Evolutionary conservation across 1,284 basidiomycete genomes (phyloP).

Genomic region (Malassezia sp.): DNA sequence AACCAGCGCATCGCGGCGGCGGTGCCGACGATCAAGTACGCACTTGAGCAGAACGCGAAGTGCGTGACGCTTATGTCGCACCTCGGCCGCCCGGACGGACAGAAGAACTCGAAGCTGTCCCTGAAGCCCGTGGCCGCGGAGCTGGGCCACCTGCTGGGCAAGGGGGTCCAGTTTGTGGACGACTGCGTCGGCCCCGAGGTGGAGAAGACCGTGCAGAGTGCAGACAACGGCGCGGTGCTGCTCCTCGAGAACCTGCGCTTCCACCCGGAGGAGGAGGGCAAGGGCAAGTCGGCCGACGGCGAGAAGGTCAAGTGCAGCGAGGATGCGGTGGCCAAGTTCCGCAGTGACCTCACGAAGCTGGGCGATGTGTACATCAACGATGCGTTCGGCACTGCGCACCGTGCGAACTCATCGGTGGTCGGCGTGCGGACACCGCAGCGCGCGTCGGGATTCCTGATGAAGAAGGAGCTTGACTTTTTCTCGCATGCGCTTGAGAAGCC

Average conservation of each 20-base stretch:
- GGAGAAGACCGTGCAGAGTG: slow-evolving; percentile 62
- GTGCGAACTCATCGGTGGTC: slow-evolving; percentile 97
- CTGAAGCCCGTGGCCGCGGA: slow-evolving; percentile 65
- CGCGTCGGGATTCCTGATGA: slow-evolving; percentile 91
- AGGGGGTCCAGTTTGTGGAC: slow-evolving; percentile 61
- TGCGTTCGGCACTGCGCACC: slow-evolving; percentile 95
- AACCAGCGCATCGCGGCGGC: slow-evolving; percentile 88
- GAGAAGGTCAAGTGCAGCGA: slow-evolving; percentile 86
- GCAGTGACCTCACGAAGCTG: slow-evolving; percentile 73
- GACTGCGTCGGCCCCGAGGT: slow-evolving; percentile 79
- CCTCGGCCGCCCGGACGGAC: slow-evolving; percentile 90
- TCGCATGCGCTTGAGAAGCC: slow-evolving; percentile 92
- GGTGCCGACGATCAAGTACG: slow-evolving; percentile 88
- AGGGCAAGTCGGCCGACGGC: slow-evolving; percentile 79
- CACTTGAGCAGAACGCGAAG: slow-evolving; percentile 73
- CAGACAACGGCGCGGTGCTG: slow-evolving; percentile 67
- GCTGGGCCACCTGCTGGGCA: slow-evolving; percentile 48
- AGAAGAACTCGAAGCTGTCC: slow-evolving; percentile 76
- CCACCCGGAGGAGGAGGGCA: slow-evolving; percentile 96
- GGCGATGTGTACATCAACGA: slow-evolving; percentile 98
- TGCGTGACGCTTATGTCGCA: slow-evolving; percentile 92
- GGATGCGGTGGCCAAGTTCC: slow-evolving; percentile 69
- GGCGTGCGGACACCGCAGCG: slow-evolving; percentile 85
- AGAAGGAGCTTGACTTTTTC: slow-evolving; percentile 98
- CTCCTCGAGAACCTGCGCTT: slow-evolving; percentile 95